A percentile compares a stretch with the other conserved stretches of the same genome.
Conservation (phyloP, 371 early-diverging fungal species). For the Actinomortierella wolfii region DNA sequence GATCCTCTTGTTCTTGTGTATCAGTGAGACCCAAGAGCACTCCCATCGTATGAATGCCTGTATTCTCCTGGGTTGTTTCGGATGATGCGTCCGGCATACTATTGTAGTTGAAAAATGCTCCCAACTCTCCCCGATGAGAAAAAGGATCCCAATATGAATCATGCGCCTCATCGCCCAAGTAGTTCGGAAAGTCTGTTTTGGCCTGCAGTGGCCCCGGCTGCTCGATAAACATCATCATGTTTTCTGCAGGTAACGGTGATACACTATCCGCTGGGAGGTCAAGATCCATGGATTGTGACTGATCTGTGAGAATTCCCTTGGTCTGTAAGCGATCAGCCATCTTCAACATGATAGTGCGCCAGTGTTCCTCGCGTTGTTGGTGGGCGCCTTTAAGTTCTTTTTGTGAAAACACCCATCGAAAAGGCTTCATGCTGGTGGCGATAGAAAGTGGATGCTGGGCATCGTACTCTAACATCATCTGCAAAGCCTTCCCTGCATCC, state of each 20-base stretch:
- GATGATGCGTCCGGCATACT: too few relatives aligned
- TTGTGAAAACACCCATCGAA: slow-evolving; percentile 10
- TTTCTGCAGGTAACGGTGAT: too few relatives aligned
- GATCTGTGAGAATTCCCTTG: neutral
- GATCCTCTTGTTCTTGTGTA: too few relatives aligned
- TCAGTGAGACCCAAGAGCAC: too few relatives aligned
- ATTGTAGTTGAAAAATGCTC: slow-evolving; percentile 11
- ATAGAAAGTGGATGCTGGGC: slow-evolving; percentile 26
- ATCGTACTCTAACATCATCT: slow-evolving; percentile 27
- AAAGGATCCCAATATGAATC: too few relatives aligned
- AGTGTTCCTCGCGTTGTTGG: neutral
- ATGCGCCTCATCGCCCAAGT: too few relatives aligned
- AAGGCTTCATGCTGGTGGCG: slow-evolving; percentile 19
- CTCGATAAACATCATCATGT: too few relatives aligned
- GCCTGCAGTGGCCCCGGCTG: too few relatives aligned
- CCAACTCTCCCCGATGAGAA: slow-evolving; percentile 34
- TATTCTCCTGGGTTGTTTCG: slow-evolving; percentile 1
- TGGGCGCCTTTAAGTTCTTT: neutral
- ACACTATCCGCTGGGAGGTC: too few relatives aligned
- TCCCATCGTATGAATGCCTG: slow-evolving; percentile 4
- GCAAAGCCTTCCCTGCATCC: slow-evolving; percentile 37
- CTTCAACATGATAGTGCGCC: neutral
- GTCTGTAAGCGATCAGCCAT: too few relatives aligned
- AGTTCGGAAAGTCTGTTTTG: too few relatives aligned
- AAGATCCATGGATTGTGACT: slow-evolving; percentile 11